Base-by-base conservation (phyloP, 192 early-diverging fungal species). In the Piromyces finnis region DNA sequence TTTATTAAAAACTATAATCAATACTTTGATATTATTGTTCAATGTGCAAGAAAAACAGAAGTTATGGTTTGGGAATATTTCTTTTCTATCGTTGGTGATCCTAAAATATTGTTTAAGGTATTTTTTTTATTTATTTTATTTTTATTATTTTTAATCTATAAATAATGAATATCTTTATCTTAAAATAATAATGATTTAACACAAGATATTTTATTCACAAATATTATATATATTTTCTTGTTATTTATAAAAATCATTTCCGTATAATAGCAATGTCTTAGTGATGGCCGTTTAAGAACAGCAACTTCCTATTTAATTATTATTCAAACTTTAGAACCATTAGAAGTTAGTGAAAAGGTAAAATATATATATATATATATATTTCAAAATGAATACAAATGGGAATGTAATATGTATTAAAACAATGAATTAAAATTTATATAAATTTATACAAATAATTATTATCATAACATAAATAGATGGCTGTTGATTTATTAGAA, bases 11-110 rank as follows among this genome's bases (percentile, higher is more conserved):
- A 92, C 80, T 99, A 97, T 82, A 78, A 82, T 6, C 87, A 89
- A 9, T 89, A 89, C 77, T 83, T 94, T 41, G 97, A 98, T 78
- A 91, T 96, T 28, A 94, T 99, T 83, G 95, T 95, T 16, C 92
- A 94, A 30, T 98, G 97, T 83, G 97, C 98, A 12, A 87, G 98
- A 80, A 99, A 99, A 84, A 94, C 94, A n/a, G 98, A 99, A 83
- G 92, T 94, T 0, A 89, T 95, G 18, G 86, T 95, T 39, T 99
- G 98, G 98, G 87, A 90, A 27, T 91, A 90, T 77, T 88, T 98
- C 78, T 98, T 98, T 85, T 86, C 88, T 4, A 89, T 92, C 80
- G 92, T 95, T 2, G 98, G 95, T 15, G 92, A 96, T 29, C 92
- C 94, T 1, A 91, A 92, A 59, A 87, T 85, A 28, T 88, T 99